Conservation (phyloP, 345 rosid genomes). For the Geranium brycei region DNA sequence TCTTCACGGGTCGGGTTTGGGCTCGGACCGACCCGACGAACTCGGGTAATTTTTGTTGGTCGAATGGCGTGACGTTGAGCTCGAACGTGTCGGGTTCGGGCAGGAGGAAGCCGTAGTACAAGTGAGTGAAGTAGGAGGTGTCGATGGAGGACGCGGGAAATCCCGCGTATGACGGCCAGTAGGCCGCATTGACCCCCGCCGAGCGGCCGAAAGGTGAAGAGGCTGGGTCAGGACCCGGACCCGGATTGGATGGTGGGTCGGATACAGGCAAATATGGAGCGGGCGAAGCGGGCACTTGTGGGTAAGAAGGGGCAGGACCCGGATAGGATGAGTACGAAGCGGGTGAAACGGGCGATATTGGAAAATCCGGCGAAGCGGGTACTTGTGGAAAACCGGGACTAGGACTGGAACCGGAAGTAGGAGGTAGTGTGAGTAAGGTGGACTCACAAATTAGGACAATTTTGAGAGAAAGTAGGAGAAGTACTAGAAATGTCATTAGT, state of each 20-base stretch:
- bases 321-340: not conserved
- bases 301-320: not conserved
- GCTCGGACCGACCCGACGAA: conserved; percentile 13
- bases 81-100: conserved; percentile 17
- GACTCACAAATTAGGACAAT: not conserved
- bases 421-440: not conserved
- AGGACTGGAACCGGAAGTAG: not conserved
- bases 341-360: not conserved
- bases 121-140: conserved; percentile 31
- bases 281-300: not conserved
- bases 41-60: conserved; percentile 17
- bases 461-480: too few relatives aligned
- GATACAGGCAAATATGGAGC: not conserved
- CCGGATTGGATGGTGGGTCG: not conserved
- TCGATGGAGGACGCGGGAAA: conserved; percentile 22
- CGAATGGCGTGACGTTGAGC: conserved; percentile 18
- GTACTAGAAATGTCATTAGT: not conserved
- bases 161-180: conserved; percentile 26
- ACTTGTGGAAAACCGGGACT: too few relatives aligned
- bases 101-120: conserved; percentile 31
- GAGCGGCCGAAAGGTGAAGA: not conserved
- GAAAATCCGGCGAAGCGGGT: too few relatives aligned
- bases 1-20: conserved; percentile 14
- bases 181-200: conserved; percentile 27
- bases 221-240: not conserved